Conservation (phyloP, 257 asterid species). For the Paulownia fortunei region DNA sequence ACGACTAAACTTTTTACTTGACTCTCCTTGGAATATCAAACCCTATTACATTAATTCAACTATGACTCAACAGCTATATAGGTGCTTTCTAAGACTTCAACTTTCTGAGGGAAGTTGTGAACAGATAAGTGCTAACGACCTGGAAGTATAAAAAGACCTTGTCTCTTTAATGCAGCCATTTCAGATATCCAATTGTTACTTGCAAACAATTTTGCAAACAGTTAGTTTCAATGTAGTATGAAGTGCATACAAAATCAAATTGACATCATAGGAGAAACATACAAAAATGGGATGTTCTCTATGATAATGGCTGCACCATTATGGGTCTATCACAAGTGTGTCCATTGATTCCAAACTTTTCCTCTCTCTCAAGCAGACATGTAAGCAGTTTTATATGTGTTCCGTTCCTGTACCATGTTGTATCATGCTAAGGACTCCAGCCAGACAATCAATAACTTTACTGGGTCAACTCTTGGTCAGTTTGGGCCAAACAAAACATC, state of each 20-base stretch:
- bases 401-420: constrained; percentile 1
- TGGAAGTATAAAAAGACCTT: not conserved
- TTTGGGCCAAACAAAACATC: not conserved
- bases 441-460: not conserved
- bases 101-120: not conserved
- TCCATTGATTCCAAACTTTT: not conserved
- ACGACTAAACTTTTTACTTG: not conserved
- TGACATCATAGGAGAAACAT: not conserved
- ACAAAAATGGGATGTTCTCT: not conserved
- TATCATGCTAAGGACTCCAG: not conserved
- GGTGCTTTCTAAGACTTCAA: not conserved
- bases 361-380: not conserved
- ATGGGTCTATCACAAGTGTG: not conserved
- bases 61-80: not conserved
- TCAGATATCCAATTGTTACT: not conserved
- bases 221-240: not conserved
- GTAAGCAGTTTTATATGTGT: not conserved
- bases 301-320: not conserved
- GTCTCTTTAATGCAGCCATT: not conserved
- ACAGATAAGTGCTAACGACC: not conserved
- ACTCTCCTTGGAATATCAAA: not conserved
- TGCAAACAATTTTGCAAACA: not conserved
- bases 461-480: not conserved
- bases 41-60: not conserved
- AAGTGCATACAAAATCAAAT: not conserved